Conservation (phyloP, 495 filamentous ascomycete genomes). For the Penicillium nucicola region DNA sequence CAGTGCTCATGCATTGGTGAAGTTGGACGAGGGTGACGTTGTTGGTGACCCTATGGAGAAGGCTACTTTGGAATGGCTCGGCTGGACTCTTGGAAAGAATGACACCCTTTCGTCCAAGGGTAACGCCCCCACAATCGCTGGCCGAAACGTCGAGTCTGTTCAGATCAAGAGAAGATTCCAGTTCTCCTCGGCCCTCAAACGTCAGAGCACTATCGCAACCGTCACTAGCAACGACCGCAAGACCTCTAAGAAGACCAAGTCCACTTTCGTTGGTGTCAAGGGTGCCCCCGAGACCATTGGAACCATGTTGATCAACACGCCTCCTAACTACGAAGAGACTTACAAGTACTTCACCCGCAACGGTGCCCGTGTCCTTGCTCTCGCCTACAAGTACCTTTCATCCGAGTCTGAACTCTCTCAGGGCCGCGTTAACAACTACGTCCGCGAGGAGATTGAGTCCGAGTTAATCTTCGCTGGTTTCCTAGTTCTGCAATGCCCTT, state of each 20-base stretch:
- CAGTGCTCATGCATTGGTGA: constrained; percentile 92
- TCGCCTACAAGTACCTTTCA: constrained; percentile 89
- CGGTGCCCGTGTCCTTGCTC: constrained; percentile 86
- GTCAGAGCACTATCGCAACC: constrained; percentile 90
- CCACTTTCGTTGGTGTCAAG: constrained; percentile 92
- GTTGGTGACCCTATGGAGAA: constrained; percentile 99
- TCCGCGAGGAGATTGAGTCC: constrained; percentile 86
- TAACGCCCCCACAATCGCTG: constrained; percentile 42
- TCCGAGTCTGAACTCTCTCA: constrained; percentile 75
- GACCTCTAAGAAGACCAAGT: constrained; percentile 67
- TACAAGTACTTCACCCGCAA: constrained; percentile 97
- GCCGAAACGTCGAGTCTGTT: constrained; percentile 58
- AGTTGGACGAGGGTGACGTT: constrained; percentile 92
- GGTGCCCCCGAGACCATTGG: constrained; percentile 95
- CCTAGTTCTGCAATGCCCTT: constrained; percentile 87
- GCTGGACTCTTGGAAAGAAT: constrained; percentile 86
- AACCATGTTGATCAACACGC: constrained; percentile 81
- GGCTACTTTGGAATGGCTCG: constrained; percentile 82
- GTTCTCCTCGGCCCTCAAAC: constrained; percentile 94
- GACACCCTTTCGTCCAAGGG: constrained; percentile 64
- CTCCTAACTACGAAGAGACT: constrained; percentile 92
- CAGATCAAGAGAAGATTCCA: constrained; percentile 97
- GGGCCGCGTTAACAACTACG: constrained; percentile 83
- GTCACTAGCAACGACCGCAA: constrained; percentile 64
- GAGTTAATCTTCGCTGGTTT: constrained; percentile 89